These are phyloP conservation scores for Citrus medica DNA, from an alignment of 345 rosid genomes.

Conservation along the genomic window DNA sequence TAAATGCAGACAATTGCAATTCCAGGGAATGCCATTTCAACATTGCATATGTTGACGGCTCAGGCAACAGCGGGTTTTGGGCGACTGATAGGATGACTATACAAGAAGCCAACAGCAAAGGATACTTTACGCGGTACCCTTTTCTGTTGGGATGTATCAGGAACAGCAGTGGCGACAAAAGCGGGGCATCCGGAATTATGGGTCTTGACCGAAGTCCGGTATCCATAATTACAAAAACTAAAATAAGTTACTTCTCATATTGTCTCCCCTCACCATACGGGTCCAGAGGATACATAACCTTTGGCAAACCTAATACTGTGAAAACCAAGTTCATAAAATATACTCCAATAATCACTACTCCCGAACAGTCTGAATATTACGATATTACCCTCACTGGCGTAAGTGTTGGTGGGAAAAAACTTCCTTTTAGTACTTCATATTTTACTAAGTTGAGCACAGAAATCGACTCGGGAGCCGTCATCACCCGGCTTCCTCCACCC, in stretches of 20 bases:
- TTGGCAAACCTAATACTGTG: too few species aligned
- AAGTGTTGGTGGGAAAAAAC: constrained; percentile 12
- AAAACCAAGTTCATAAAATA: too few species aligned
- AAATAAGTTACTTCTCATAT: constrained; percentile 18
- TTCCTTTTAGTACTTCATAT: background rate
- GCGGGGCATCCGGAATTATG: background rate
- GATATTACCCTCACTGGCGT: constrained; percentile 21
- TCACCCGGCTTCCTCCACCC: background rate
- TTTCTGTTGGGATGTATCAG: constrained; percentile 5
- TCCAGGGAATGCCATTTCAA: constrained; percentile 17
- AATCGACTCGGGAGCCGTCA: constrained; percentile 34
- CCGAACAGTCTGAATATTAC: constrained; percentile 5
- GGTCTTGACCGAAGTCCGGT: too few species aligned
- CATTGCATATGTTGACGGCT: constrained; percentile 16
- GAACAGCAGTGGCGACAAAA: constrained; percentile 2
- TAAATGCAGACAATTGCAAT: constrained; percentile 5
- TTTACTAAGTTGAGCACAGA: constrained; percentile 1
- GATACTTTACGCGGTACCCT: too few species aligned
- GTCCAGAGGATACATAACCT: constrained; percentile 13
- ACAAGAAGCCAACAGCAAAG: too few species aligned
- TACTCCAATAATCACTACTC: too few species aligned
- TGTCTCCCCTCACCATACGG: constrained; percentile 29
- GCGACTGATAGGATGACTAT: background rate
- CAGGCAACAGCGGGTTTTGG: constrained; percentile 9
- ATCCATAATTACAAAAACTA: too few species aligned